Evolutionary conservation across 805 yeast genomes (phyloP).

Genomic region (Saccharomycopsis vini): DNA sequence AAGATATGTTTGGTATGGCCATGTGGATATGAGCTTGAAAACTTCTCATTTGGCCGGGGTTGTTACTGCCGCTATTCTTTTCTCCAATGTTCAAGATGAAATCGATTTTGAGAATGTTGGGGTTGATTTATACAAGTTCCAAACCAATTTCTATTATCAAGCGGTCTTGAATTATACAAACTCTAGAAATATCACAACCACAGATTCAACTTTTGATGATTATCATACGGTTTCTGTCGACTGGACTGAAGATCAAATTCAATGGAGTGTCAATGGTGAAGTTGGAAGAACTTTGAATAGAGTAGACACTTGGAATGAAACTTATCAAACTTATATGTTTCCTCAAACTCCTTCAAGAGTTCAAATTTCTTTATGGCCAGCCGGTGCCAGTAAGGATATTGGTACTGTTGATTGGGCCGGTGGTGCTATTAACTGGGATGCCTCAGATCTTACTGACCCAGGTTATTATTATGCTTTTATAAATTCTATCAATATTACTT

Average conservation of each 20-base stretch:
- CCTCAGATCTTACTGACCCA: constrained; percentile 57
- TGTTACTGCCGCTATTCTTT: constrained; percentile 70
- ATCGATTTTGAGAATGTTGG: constrained; percentile 86
- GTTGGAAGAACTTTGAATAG: constrained; percentile 55
- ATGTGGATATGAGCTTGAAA: constrained; percentile 57
- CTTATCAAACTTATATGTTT: constrained; percentile 45
- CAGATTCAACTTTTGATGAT: constrained; percentile 51
- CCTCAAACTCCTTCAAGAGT: constrained; percentile 74
- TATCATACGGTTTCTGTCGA: constrained; percentile 73
- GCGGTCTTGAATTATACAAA: constrained; percentile 65
- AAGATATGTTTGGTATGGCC: constrained; percentile 82
- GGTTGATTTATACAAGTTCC: constrained; percentile 52
- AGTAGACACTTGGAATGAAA: constrained; percentile 52
- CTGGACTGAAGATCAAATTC: constrained; percentile 65
- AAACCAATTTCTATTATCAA: constrained; percentile 74
- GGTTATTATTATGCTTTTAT: constrained; percentile 78
- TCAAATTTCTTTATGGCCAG: constrained; percentile 74
- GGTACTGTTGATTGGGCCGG: constrained; percentile 85
- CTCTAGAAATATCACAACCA: constrained; percentile 33
- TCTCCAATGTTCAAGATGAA: constrained; percentile 84
- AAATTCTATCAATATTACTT: constrained; percentile 48
- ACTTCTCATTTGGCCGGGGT: constrained; percentile 76
- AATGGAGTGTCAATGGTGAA: constrained; percentile 69
- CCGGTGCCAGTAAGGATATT: constrained; percentile 47
- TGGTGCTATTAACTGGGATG: constrained; percentile 77